These are phyloP conservation scores for Eucalyptus coolabah DNA, from an alignment of 345 rosid species.

Conservation along the genomic window DNA sequence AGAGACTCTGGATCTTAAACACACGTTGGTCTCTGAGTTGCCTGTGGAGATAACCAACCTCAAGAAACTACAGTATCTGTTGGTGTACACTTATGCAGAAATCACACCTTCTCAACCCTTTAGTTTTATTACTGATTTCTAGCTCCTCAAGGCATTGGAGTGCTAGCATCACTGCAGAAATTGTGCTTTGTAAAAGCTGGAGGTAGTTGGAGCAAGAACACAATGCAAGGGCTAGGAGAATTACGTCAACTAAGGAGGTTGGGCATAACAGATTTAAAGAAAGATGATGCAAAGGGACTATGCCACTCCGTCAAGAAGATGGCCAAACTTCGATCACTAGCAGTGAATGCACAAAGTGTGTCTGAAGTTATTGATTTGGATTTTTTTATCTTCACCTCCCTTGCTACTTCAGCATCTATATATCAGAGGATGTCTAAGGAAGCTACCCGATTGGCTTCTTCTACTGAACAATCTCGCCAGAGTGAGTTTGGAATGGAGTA, in stretches of 20 bases:
- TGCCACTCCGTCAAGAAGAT: too few relatives aligned
- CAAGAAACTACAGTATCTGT: background rate
- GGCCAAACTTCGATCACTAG: too few relatives aligned
- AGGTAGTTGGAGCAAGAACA: too few relatives aligned
- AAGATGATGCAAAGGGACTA: too few relatives aligned
- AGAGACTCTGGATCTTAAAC: background rate
- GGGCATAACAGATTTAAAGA: rapidly evolving
- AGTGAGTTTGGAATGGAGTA: too few relatives aligned
- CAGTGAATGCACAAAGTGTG: too few relatives aligned
- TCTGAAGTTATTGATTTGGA: too few relatives aligned
- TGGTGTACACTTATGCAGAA: rapidly evolving
- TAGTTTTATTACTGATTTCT: rapidly evolving
- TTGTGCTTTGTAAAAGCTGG: too few relatives aligned
- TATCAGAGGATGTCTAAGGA: too few relatives aligned
- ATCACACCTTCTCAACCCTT: rapidly evolving
- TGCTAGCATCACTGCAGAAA: rapidly evolving
- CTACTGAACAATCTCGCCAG: rapidly evolving
- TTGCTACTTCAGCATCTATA: rapidly evolving
- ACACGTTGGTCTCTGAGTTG: background rate
- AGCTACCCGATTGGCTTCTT: background rate
- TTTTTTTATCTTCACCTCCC: background rate
- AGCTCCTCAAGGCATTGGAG: background rate
- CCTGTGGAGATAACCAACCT: background rate
- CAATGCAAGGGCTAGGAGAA: too few relatives aligned
- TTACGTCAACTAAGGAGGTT: too few relatives aligned